Evolutionary conservation across 768 basidiomycete genomes (phyloP), one percentile per base, ranked within the genome.

Genomic region (Tulasnella sp.): DNA sequence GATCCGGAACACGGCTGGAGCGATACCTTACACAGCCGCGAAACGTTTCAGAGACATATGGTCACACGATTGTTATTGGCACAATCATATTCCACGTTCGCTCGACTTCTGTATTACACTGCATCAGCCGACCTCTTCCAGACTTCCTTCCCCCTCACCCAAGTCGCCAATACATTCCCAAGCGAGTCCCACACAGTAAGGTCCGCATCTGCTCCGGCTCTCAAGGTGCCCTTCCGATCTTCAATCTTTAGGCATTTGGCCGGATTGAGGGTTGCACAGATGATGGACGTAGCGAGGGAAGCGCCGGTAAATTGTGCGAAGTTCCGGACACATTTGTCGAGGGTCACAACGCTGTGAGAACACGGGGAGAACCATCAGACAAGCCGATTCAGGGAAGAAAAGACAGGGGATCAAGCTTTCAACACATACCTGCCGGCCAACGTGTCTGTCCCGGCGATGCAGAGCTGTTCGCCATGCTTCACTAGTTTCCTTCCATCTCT

Each of bases 281-380:
- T 81, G 70, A 94, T 84, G 22, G 91, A 86, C 70, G 91, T 80
- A 24, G 84, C 82, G 24, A 94, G 73, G 41, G 88, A 81, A 66
- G 87, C 87, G 4, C 85, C 86, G 0, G 91, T 89, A 70, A 90
- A 94, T 27, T 77, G 74, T 25, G 84, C 78, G 65, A 93, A 85
- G 70, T 93, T 94, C 56, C 85, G 82, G 43, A 93, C 81, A 66
- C 87, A 92, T 64, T 82, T 85, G 70, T 89, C 85, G 62, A 94
- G 69, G 1, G 90, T 86, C 46, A 91, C 80, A 46, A 87, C 85
- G 66, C 86, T 87, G 34, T 42, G 15, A 30, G 49, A 17, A 56
- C 45, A 46, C 31, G 30, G 43, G 22, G 25, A 17, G 24, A 54
- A 49, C 12, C 25, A 51, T 41, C 34, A n/a, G 21, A 49, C 31